These are phyloP conservation scores for Colletotrichum coccodes DNA, from an alignment of 2,329 filamentous ascomycete genomes.

Conservation along the genomic window DNA sequence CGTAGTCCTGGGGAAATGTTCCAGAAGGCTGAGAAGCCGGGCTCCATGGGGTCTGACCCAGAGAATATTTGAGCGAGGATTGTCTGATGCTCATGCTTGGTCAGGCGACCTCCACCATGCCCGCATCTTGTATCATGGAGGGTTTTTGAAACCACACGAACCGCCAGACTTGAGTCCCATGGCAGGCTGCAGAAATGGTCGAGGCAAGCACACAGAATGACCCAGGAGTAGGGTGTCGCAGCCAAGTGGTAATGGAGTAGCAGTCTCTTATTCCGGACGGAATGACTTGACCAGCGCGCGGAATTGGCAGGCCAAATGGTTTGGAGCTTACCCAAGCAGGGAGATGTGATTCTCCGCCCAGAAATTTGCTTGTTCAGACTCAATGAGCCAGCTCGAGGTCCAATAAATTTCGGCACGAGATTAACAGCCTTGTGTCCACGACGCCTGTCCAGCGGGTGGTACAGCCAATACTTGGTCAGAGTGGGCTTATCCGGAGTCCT, in stretches of 20 bases:
- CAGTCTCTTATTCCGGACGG: conserved; percentile 3
- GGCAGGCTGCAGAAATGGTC: conserved; percentile 21
- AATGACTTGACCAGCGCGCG: background rate
- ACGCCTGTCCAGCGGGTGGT: conserved; percentile 6
- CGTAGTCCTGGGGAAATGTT: background rate
- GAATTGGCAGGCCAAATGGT: background rate
- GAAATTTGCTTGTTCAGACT: conserved; percentile 8
- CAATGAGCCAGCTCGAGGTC: conserved; percentile 1
- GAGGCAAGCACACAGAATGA: background rate
- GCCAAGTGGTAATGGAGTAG: background rate
- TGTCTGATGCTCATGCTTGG: background rate
- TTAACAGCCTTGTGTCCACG: conserved; percentile 1
- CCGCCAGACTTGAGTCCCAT: conserved; percentile 33
- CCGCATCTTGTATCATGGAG: background rate
- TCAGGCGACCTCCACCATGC: background rate
- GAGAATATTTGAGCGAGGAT: background rate
- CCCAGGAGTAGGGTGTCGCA: background rate
- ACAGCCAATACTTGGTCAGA: conserved; percentile 11
- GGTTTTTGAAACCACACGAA: background rate
- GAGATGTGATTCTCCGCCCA: background rate
- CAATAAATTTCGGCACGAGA: background rate
- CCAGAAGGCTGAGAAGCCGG: background rate
- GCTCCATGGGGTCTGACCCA: background rate
- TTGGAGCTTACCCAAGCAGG: conserved; percentile 21
- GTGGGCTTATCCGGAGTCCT: background rate